Evolutionary conservation across 2,329 filamentous ascomycete genomes (phyloP).

Genomic region (Scedosporium apiospermum): DNA sequence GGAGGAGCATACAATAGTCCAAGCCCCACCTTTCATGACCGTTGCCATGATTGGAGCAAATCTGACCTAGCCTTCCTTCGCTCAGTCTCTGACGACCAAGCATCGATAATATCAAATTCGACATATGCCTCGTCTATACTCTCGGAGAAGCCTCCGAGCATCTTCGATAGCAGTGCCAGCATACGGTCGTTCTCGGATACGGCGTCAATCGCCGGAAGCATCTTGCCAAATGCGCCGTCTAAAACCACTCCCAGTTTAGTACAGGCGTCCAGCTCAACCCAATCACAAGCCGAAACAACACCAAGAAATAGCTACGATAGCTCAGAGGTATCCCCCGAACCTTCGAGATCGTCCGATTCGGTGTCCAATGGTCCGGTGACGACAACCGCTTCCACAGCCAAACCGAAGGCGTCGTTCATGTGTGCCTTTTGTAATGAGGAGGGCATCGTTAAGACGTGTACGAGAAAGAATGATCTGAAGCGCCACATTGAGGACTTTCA

Average conservation of each 20-base stretch:
- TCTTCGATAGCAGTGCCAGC: slow-evolving; percentile 24
- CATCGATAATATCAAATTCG: slow-evolving; percentile 24
- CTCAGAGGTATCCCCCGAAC: slow-evolving; percentile 10
- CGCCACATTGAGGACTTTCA: slow-evolving; percentile 39
- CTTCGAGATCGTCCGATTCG: not conserved
- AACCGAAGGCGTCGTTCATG: slow-evolving; percentile 28
- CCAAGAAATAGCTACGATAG: slow-evolving; percentile 14
- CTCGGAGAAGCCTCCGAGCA: slow-evolving; percentile 24
- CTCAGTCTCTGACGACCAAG: slow-evolving; percentile 19
- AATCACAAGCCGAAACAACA: slow-evolving; percentile 13
- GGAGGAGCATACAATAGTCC: not conserved
- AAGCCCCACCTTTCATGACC: not conserved
- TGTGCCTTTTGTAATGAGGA: slow-evolving; percentile 32
- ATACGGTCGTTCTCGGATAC: slow-evolving; percentile 29
- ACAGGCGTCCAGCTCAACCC: slow-evolving; percentile 4
- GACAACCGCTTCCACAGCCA: slow-evolving; percentile 12
- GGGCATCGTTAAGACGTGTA: slow-evolving; percentile 30
- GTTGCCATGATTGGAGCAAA: not conserved
- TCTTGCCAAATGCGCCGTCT: slow-evolving; percentile 30
- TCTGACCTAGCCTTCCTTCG: slow-evolving; percentile 1
- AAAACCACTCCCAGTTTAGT: slow-evolving; percentile 14
- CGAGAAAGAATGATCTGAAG: slow-evolving; percentile 37
- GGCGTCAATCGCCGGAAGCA: slow-evolving; percentile 27
- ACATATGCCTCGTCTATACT: slow-evolving; percentile 22
- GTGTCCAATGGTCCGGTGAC: not conserved